phyloP scores from a whole-genome alignment of 768 basidiomycete genomes.

The Auriscalpium microsporum region DNA sequence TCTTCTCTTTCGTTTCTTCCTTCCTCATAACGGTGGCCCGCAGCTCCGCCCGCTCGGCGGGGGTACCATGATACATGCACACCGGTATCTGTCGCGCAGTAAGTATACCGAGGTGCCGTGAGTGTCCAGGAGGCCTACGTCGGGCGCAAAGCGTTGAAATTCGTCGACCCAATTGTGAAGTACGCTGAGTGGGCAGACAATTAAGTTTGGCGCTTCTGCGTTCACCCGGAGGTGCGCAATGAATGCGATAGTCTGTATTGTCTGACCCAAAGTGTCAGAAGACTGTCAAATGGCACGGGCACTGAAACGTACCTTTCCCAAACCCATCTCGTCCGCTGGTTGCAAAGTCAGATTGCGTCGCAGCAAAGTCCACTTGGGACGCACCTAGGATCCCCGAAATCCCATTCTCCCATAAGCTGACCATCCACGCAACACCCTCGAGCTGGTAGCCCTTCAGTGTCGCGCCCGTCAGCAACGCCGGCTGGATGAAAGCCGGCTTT shows the following conservation, averaged over 20 bases:
- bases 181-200: conserved; percentile 92
- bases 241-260: conserved; percentile 91
- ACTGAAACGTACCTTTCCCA: conserved; percentile 59
- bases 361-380: conserved; percentile 8
- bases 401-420: conserved; percentile 76
- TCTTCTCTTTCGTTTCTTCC: conserved; percentile 11
- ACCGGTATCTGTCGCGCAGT: conserved; percentile 57
- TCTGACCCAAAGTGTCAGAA: conserved; percentile 36
- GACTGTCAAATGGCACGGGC: too few species aligned
- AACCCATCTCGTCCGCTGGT: conserved; percentile 89
- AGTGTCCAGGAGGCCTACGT: conserved; percentile 35
- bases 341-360: neutral
- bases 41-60: conserved; percentile 71
- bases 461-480: conserved; percentile 74
- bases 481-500: conserved; percentile 48
- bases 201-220: conserved; percentile 66
- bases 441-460: conserved; percentile 86
- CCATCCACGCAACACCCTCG: conserved; percentile 94
- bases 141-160: conserved; percentile 76
- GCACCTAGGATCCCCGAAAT: conserved; percentile 72
- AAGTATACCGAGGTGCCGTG: neutral
- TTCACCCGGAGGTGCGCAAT: conserved; percentile 80
- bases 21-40: conserved; percentile 27
- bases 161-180: conserved; percentile 88
- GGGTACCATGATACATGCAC: conserved; percentile 85